Percentiles rank a stretch among this genome's conserved stretches.
These are phyloP conservation scores for Karstenula rhodostoma DNA, from an alignment of 2,329 filamentous ascomycete genomes.

Conservation along the genomic window DNA sequence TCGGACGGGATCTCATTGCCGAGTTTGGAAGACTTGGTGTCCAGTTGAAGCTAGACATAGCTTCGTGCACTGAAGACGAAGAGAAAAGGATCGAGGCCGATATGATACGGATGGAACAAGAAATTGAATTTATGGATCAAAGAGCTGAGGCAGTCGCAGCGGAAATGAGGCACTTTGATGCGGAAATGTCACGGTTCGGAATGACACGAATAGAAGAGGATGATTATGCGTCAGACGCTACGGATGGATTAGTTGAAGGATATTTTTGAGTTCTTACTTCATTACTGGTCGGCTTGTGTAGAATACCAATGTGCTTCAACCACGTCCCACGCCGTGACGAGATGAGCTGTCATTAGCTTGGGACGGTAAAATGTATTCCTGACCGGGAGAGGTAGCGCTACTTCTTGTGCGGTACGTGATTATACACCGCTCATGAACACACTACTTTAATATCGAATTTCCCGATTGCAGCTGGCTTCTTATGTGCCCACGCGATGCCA, in stretches of 20 bases:
- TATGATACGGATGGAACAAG: not conserved
- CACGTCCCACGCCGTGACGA: not conserved
- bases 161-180: not conserved
- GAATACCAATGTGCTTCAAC: not conserved
- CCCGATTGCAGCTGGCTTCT: conserved; percentile 42
- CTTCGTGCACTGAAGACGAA: not conserved
- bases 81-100: not conserved
- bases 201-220: not conserved
- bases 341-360: not conserved
- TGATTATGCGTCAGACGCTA: not conserved
- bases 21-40: conserved; percentile 4
- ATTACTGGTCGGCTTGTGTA: not conserved
- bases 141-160: not conserved
- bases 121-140: not conserved
- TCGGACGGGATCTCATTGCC: conserved; percentile 3
- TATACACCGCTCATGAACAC: not conserved
- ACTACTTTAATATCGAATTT: conserved; percentile 46
- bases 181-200: not conserved
- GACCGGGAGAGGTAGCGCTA: not conserved
- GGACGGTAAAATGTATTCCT: not conserved
- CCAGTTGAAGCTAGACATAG: not conserved
- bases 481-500: conserved; percentile 55
- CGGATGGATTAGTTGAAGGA: not conserved
- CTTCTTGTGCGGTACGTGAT: not conserved
- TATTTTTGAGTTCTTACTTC: not conserved